Base-by-base conservation (phyloP, 73 alveolate species). In the Tetrahymena elliotti region DNA sequence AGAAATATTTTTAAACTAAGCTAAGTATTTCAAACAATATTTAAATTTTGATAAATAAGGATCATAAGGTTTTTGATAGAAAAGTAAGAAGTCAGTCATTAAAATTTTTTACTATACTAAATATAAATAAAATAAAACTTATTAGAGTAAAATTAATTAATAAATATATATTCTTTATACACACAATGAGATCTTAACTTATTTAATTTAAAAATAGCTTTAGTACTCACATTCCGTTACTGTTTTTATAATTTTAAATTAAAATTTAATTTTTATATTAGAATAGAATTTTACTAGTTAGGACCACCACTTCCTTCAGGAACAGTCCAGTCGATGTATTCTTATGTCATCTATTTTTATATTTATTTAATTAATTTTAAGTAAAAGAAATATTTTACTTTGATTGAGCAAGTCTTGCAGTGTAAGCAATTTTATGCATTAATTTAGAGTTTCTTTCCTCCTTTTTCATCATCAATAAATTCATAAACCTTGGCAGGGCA, bases 281-380 rank as follows among this genome's bases (percentile, higher is more conserved):
- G 33, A 39, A 20, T 83, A 38, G 15, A 38, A 38, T 20, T 47
- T 38, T 96, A 97, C 97, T 98, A 98, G 39, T 97, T 97, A 4
- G 99, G 99, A 38, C 99, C 99, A 52, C 99, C 99, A 38, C 99
- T 99, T 33, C 99, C 99, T 95, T 98, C 99, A 6, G 99, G 99
- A 93, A 97, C 99, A 34, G 98, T 98, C 99, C 99, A 98, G 39
- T 98, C 97, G 53, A 98, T 97, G 96, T 95, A 98, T 93, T 98
- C 98, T 93, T 96, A 93, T 1, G 98, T 93, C 96, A 94, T 94
- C 88, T 68, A 31, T 22, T 3, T 68, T 68, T 68, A n/a, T 10
- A 6, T 27, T n/a, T 68, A n/a, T n/a, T 68, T 68, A 1, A 24
- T 18, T 68, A 68, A n/a, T 18, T 27, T 68, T 0, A 68, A n/a